Percentiles rank a stretch among this genome's conserved stretches.
Evolutionary conservation across 306 rosid genomes (phyloP).

Genomic region (Quercus gilva): DNA sequence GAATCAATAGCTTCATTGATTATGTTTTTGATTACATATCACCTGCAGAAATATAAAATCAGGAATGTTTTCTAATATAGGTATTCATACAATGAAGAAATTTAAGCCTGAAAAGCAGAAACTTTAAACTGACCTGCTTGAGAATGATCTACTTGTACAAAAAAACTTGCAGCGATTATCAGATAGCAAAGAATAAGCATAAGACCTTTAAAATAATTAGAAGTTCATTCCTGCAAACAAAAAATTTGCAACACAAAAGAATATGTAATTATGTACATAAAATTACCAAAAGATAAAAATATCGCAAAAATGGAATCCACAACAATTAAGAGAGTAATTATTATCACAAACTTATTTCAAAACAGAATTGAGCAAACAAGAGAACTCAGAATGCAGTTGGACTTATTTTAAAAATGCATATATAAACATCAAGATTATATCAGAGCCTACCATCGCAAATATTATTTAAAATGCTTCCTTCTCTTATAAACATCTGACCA

Average conservation of each 20-base stretch:
- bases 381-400: not conserved
- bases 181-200: constrained; percentile 83
- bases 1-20: too few species aligned
- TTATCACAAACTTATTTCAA: not conserved
- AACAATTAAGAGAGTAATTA: not conserved
- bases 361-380: not conserved
- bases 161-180: constrained; percentile 40
- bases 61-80: too few species aligned
- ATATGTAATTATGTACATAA: not conserved
- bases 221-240: constrained; percentile 71
- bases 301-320: not conserved
- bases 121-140: too few species aligned
- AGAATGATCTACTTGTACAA: too few species aligned
- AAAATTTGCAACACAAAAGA: not conserved
- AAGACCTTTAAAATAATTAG: constrained; percentile 77
- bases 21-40: too few species aligned
- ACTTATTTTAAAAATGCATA: not conserved
- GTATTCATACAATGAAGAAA: not conserved
- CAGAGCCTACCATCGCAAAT: not conserved
- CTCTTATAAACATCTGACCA: not conserved
- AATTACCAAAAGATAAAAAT: not conserved
- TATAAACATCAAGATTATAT: not conserved
- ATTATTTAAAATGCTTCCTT: not conserved
- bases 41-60: too few species aligned
- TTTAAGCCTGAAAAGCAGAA: too few species aligned